Conservation (phyloP, 768 basidiomycete genomes). For the Suillus cothurnatus region DNA sequence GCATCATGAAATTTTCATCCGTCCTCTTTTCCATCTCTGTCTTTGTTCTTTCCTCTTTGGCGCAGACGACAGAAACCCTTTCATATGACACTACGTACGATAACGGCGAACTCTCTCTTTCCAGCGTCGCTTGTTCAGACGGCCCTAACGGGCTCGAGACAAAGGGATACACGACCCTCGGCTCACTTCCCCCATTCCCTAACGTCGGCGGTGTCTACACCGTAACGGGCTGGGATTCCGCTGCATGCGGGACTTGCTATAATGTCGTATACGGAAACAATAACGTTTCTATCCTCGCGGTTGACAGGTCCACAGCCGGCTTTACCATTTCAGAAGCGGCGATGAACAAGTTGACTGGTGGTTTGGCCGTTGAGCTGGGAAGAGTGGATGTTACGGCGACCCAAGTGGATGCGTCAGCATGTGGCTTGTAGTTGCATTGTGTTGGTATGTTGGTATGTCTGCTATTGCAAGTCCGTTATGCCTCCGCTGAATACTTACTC, state of each 20-base stretch:
- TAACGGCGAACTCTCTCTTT: slow-evolving; percentile 27
- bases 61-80: slow-evolving; percentile 31
- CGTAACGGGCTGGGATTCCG: slow-evolving; percentile 24
- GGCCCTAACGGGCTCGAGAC: slow-evolving; percentile 39
- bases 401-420: slow-evolving; percentile 4
- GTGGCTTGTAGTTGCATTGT: slow-evolving; percentile 6
- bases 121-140: slow-evolving; percentile 39
- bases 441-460: neutral
- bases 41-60: slow-evolving; percentile 21
- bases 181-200: slow-evolving; percentile 40
- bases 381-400: slow-evolving; percentile 22
- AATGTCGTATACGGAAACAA: slow-evolving; percentile 28
- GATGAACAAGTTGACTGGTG: slow-evolving; percentile 28
- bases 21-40: slow-evolving; percentile 19
- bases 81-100: slow-evolving; percentile 43
- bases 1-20: slow-evolving; percentile 30
- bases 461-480: too few species aligned
- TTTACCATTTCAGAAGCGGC: slow-evolving; percentile 38
- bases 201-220: slow-evolving; percentile 34
- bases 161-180: slow-evolving; percentile 38
- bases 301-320: slow-evolving; percentile 49
- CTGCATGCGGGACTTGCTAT: slow-evolving; percentile 35
- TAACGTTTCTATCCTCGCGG: slow-evolving; percentile 53
- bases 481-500: neutral
- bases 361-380: slow-evolving; percentile 16